A percentile compares a stretch with the other conserved stretches of the same genome.
phyloP scores from a whole-genome alignment of 768 basidiomycete genomes.

The Russula foetens region DNA sequence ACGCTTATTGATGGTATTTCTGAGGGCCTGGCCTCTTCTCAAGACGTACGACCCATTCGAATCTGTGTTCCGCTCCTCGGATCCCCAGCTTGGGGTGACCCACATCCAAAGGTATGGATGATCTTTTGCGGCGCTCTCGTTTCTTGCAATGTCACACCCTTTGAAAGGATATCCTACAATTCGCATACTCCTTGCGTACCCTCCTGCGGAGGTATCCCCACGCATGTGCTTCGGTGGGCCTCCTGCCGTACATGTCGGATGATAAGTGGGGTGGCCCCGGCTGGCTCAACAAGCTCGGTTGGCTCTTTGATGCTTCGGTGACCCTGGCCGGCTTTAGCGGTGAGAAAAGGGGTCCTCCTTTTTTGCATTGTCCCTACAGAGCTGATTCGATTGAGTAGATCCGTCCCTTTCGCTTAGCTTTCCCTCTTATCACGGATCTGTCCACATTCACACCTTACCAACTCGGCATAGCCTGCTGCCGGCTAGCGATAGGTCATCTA shows the following conservation, averaged over 20 bases:
- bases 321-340: conserved; percentile 74
- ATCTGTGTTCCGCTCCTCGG: conserved; percentile 20
- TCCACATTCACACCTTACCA: conserved; percentile 72
- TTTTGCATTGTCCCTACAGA: neutral
- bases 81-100: conserved; percentile 60
- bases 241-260: conserved; percentile 55
- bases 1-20: conserved; percentile 4
- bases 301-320: conserved; percentile 70
- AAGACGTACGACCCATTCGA: conserved; percentile 5
- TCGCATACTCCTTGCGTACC: conserved; percentile 60
- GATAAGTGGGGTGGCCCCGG: conserved; percentile 53
- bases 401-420: conserved; percentile 68
- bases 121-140: neutral
- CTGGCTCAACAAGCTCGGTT: conserved; percentile 73
- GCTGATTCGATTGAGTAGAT: conserved; percentile 43
- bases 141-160: conserved; percentile 8
- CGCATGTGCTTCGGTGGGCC: conserved; percentile 58
- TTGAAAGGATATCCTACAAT: conserved; percentile 56
- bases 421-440: conserved; percentile 79
- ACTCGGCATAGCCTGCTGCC: conserved; percentile 64
- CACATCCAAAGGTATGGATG: conserved; percentile 41
- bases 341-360: conserved; percentile 29
- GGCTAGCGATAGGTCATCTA: conserved; percentile 75
- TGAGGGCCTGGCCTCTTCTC: conserved; percentile 17
- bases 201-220: conserved; percentile 49